Evolutionary conservation across 2,329 filamentous ascomycete species (phyloP), one percentile per base, ranked within the genome.

Genomic region (Ascochyta viciae-villosae): DNA sequence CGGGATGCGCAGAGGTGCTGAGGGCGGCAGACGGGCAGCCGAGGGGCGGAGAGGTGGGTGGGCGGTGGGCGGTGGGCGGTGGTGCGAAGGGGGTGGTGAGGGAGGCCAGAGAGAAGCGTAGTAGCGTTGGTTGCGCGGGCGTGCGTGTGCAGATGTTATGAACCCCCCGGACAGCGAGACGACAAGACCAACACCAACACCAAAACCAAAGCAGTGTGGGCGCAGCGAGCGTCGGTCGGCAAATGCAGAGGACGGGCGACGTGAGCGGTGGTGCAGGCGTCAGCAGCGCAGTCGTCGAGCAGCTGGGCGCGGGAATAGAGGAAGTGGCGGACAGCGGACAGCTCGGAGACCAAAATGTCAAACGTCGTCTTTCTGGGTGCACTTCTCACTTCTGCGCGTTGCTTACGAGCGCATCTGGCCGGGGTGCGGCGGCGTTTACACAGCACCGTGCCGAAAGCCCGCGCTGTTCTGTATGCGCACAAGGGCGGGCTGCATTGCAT

Each of bases 61-160:
- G 53, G 55, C 54, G 60, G 58, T 19, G 61, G 52, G 54, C 41
- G 48, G 51, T 60, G 58, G 61, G 61, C 53, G 57, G 51, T 52
- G 49, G 53, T 56, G 44, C 48, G 47, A 53, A 50, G 55, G 61
- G 58, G 50, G 53, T 58, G 53, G 43, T 44, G 45, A 24, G 51
- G 39, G 31, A 50, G 46, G 50, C 33, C 54, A 55, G 57, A 40
- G 42, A 43, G 34, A 51, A 47, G 47, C 37, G 52, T 35, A 31
- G 55, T 27, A 45, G 31, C 31, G 42, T 45, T 33, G 44, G 42
- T 45, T 33, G 44, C 47, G 45, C 50, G 47, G 41, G 40, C 39
- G 37, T 42, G 49, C 45, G 40, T 50, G 39, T 51, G 49, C 59
- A 59, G 60, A 60, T 60, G 60, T 60, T 59, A 58, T 53, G 53